These are phyloP conservation scores for Silene vulgaris DNA, from an alignment of 179 eudicot species.

Conservation along the genomic window DNA sequence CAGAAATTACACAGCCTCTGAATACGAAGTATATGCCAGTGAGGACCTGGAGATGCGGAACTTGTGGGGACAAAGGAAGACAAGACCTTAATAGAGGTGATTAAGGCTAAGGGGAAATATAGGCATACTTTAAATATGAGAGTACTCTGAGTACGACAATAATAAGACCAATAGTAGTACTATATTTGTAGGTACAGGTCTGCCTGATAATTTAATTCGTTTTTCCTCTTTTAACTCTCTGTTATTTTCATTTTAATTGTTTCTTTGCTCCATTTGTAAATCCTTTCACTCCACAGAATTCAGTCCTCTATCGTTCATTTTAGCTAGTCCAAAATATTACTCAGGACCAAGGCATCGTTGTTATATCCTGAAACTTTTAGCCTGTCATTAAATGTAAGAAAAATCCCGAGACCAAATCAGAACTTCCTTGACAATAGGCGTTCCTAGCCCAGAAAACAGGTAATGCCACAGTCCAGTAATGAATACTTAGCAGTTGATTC, in stretches of 20 bases:
- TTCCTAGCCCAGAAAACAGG: slow-evolving; percentile 7
- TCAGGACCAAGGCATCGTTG: neutral
- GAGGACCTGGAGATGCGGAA: neutral
- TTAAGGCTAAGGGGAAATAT: neutral
- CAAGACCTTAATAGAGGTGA: neutral
- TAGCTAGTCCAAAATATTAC: neutral
- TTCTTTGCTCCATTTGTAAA: neutral
- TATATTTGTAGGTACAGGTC: neutral
- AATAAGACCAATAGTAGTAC: neutral
- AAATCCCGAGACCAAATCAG: neutral
- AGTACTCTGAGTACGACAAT: neutral
- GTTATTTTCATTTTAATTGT: neutral
- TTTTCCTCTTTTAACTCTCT: neutral
- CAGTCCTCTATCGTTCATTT: neutral
- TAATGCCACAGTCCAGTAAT: slow-evolving; percentile 4
- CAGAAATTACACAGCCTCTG: neutral
- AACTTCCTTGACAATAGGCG: neutral
- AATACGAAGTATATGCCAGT: neutral
- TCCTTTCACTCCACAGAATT: neutral
- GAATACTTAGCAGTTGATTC: neutral
- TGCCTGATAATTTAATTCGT: neutral
- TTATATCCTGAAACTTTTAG: slow-evolving; percentile 4
- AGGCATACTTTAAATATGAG: neutral
- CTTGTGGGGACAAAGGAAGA: neutral
- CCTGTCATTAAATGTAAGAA: neutral